These are phyloP conservation scores for Hypoxylon sp. DNA, from an alignment of 2,329 filamentous ascomycete genomes.

Conservation along the genomic window DNA sequence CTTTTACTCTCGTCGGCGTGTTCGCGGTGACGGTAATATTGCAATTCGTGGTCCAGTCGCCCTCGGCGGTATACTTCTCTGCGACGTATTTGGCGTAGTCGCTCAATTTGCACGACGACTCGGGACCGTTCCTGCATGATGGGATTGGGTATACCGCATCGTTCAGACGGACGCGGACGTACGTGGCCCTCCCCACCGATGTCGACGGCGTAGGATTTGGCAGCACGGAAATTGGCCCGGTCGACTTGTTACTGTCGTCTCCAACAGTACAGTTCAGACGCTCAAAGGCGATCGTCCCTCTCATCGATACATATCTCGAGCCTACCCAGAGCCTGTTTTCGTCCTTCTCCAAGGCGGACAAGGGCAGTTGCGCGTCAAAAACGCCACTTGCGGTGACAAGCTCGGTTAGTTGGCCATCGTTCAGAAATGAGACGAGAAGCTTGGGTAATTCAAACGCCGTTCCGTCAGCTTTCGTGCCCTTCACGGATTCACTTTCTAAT, in stretches of 20 bases:
- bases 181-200: conserved; percentile 37
- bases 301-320: conserved; percentile 66
- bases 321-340: conserved; percentile 60
- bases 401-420: conserved; percentile 72
- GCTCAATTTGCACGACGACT: conserved; percentile 58
- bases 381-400: conserved; percentile 66
- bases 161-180: conserved; percentile 66
- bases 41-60: conserved; percentile 59
- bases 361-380: conserved; percentile 62
- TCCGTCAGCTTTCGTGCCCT: conserved; percentile 56
- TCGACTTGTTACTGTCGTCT: neutral
- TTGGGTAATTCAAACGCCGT: conserved; percentile 59
- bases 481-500: conserved; percentile 60
- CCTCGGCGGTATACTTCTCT: conserved; percentile 55
- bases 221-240: neutral
- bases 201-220: neutral
- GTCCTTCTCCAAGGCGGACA: conserved; percentile 57
- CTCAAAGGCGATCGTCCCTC: conserved; percentile 71
- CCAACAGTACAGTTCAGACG: conserved; percentile 59
- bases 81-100: conserved; percentile 56
- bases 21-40: conserved; percentile 52
- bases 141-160: conserved; percentile 69
- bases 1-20: conserved; percentile 52
- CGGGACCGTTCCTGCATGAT: conserved; percentile 63
- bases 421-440: conserved; percentile 68